Conservation (phyloP, 345 rosid species). For the Bretschneidera sinensis region DNA sequence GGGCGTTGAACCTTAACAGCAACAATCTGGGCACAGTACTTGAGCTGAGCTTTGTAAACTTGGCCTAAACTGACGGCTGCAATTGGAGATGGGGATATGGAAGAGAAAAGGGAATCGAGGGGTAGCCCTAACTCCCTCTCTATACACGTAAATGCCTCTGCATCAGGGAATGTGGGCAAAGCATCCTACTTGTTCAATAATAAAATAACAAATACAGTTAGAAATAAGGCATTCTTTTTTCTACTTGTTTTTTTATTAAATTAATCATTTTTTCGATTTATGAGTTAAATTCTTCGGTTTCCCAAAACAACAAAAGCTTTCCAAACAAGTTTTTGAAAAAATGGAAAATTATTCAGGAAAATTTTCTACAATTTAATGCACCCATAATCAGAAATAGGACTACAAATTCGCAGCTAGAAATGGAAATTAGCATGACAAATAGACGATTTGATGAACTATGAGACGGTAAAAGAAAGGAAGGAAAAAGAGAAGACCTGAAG, state of each 20-base stretch:
- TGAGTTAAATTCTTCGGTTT: no score
- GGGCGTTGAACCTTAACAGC: constrained; percentile 98
- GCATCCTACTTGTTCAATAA: constrained; percentile 63
- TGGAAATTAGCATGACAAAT: no score
- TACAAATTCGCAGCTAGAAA: background rate
- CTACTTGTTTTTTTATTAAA: no score
- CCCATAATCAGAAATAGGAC: no score
- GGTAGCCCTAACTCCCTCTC: constrained; percentile 77
- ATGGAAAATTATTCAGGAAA: no score
- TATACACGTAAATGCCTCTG: constrained; percentile 81
- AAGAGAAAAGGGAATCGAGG: constrained; percentile 63
- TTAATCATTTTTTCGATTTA: no score
- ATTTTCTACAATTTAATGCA: no score
- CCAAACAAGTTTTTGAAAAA: no score
- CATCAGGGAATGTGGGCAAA: constrained; percentile 94
- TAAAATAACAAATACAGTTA: constrained; percentile 6
- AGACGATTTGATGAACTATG: no score
- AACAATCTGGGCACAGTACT: constrained; percentile 65
- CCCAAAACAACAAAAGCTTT: no score
- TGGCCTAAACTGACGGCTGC: constrained; percentile 98
- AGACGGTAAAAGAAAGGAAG: no score
- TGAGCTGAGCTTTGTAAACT: constrained; percentile 90
- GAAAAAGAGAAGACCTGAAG: constrained; percentile 61
- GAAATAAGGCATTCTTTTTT: constrained; percentile 4
- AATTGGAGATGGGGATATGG: constrained; percentile 76